Evolutionary conservation across 352 stramenopile species (phyloP).

Genomic region (Pythium monospermum): DNA sequence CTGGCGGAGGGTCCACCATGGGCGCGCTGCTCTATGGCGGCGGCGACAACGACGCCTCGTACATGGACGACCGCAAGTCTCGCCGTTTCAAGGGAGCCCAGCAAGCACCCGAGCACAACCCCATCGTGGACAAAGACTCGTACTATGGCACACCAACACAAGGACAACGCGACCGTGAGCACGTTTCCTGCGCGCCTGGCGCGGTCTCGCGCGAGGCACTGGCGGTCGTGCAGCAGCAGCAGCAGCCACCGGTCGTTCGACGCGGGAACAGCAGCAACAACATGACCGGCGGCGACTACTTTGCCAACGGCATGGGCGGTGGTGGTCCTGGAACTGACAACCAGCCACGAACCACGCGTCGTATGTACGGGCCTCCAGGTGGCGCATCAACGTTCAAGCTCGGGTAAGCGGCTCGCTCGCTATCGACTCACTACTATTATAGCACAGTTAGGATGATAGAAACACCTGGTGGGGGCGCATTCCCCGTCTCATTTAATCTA

Average conservation of each 20-base stretch:
- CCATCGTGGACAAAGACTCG: constrained; percentile 35
- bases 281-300: constrained; percentile 40
- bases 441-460: constrained; percentile 2
- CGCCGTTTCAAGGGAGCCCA: constrained; percentile 35
- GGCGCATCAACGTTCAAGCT: constrained; percentile 45
- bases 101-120: constrained; percentile 32
- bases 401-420: constrained; percentile 17
- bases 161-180: constrained; percentile 37
- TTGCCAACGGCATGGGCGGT: constrained; percentile 27
- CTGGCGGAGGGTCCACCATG: constrained; percentile 37
- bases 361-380: constrained; percentile 39
- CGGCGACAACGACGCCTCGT: constrained; percentile 24
- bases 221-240: constrained; percentile 9
- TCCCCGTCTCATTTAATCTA: neutral
- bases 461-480: neutral
- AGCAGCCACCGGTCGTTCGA: constrained; percentile 11
- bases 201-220: constrained; percentile 33
- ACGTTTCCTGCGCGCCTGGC: constrained; percentile 31
- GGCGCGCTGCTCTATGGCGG: constrained; percentile 47
- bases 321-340: constrained; percentile 26
- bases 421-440: neutral
- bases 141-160: constrained; percentile 35
- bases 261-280: constrained; percentile 16
- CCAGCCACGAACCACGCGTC: constrained; percentile 28
- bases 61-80: constrained; percentile 50